A percentile compares a stretch with the other conserved stretches of the same genome.
Evolutionary conservation across 139 green algal genomes (phyloP).

Genomic region (Pycnococcus provasolii): DNA sequence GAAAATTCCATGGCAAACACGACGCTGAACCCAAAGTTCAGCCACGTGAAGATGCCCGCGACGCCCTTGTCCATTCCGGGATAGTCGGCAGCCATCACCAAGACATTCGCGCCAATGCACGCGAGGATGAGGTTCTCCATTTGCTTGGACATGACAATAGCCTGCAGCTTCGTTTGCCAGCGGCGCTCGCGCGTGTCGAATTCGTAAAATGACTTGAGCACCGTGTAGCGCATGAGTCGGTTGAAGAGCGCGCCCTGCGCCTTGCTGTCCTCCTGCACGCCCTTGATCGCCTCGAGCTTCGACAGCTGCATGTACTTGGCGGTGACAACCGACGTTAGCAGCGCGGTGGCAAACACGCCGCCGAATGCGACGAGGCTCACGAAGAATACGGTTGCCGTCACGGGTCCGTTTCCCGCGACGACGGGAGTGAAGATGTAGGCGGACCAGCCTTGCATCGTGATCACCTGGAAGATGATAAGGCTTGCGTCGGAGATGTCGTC

Average conservation of each 20-base stretch:
- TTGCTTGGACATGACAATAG: neutral
- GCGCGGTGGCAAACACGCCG: slow-evolving; percentile 7
- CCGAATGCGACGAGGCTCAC: slow-evolving; percentile 15
- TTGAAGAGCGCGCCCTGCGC: neutral
- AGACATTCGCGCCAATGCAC: neutral
- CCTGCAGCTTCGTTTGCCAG: neutral
- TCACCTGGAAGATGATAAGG: slow-evolving; percentile 21
- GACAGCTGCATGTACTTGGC: slow-evolving; percentile 7
- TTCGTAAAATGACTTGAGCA: neutral
- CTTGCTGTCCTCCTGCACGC: neutral
- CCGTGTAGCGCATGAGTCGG: neutral
- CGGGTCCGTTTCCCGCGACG: slow-evolving; percentile 7
- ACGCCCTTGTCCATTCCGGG: neutral
- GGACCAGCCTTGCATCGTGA: slow-evolving; percentile 31
- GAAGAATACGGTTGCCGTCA: slow-evolving; percentile 1
- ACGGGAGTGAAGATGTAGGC: slow-evolving; percentile 21
- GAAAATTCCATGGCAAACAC: slow-evolving; percentile 20
- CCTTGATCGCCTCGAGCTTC: neutral
- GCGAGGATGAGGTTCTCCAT: slow-evolving; percentile 4
- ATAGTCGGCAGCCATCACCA: slow-evolving; percentile 8
- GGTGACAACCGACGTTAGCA: slow-evolving; percentile 3
- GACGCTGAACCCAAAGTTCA: slow-evolving; percentile 11
- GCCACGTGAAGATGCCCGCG: neutral
- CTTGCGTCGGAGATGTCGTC: slow-evolving; percentile 23
- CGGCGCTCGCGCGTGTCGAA: neutral